Evolutionary conservation across 768 basidiomycete genomes (phyloP), one percentile per base, ranked within the genome.

Genomic region (Leucosporidium creatinivorum): DNA sequence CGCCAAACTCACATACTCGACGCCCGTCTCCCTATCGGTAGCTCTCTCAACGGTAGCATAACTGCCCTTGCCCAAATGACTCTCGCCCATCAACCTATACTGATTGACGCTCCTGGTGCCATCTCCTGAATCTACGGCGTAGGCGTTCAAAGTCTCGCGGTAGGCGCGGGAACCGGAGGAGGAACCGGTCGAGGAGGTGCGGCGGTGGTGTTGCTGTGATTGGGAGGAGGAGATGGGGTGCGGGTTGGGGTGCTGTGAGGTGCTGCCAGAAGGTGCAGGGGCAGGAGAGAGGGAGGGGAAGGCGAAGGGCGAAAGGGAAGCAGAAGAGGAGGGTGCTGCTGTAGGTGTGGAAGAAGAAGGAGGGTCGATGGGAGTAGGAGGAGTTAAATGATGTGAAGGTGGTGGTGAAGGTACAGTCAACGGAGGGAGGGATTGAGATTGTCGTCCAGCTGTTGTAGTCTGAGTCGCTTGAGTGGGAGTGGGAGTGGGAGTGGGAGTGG

Each of bases 111-210:
- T 64, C 23, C 66, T 23, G 19, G 58, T 55, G 21, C 71, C 71
- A 23, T 69, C 62, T 10, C 44, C 50, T 21, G 33, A 63, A 39
- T 69, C 71, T 10, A 60, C 63, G 1, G 65, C 57, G 28, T 65
- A 73, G n/a, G 71, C 71, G 49, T 73, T 73, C 30, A 73, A 56
- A 15, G 71, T 73, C 49, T 73, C 71, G 15, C 64, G 50, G 68
- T 67, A 73, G 17, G 56, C 55, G 25, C 67, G 54, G 25, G 48
- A n/a, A n/a, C n/a, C n/a, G n/a, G n/a, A 59, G 18, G 33, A 55
- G 18, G 26, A 28, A 12, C 60, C 61, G 25, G 61, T 60, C 25
- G 67, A 68, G 19, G 67, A 66, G 17, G 62, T 63, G 21, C 70
- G 61, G 8, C 62, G 57, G 62, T 68, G 67, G 58, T 63, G 64